These are phyloP conservation scores for Pythium phragmiticola DNA, from an alignment of 352 stramenopile species.

Conservation along the genomic window DNA sequence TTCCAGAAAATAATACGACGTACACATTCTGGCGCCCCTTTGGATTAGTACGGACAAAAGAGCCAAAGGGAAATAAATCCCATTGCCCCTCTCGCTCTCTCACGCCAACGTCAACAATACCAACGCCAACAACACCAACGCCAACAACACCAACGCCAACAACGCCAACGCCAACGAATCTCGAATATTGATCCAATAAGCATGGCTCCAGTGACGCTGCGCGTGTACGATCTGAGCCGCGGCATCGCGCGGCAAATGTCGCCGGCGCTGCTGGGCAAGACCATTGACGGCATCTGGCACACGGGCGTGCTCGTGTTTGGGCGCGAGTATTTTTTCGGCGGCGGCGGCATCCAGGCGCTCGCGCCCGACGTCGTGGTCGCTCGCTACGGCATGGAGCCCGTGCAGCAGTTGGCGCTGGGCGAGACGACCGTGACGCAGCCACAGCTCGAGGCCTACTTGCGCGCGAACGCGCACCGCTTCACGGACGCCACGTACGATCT, in stretches of 20 bases:
- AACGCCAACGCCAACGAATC: too few relatives aligned
- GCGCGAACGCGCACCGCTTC: conserved; percentile 78
- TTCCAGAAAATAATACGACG: conserved; percentile 15
- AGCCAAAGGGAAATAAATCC: not conserved
- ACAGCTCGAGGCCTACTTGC: conserved; percentile 86
- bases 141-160: not conserved
- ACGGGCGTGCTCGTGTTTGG: conserved; percentile 80
- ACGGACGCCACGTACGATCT: conserved; percentile 92
- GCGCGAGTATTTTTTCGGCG: conserved; percentile 93
- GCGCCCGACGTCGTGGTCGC: conserved; percentile 60
- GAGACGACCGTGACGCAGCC: conserved; percentile 63
- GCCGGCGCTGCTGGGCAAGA: conserved; percentile 87
- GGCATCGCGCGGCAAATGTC: conserved; percentile 91
- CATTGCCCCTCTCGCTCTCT: not conserved
- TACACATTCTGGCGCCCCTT: not conserved
- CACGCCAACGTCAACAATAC: not conserved
- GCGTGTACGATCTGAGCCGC: conserved; percentile 95
- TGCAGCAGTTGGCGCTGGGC: conserved; percentile 80
- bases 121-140: not conserved
- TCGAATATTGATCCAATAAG: not conserved
- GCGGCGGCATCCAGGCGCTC: conserved; percentile 86
- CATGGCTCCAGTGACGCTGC: conserved; percentile 65
- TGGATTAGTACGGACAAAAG: not conserved
- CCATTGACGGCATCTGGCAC: conserved; percentile 94
- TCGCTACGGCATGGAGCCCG: conserved; percentile 85